Evolutionary conservation across 257 asterid species (phyloP), one percentile per base, ranked within the genome.

Genomic region (Forsythia suspensa): DNA sequence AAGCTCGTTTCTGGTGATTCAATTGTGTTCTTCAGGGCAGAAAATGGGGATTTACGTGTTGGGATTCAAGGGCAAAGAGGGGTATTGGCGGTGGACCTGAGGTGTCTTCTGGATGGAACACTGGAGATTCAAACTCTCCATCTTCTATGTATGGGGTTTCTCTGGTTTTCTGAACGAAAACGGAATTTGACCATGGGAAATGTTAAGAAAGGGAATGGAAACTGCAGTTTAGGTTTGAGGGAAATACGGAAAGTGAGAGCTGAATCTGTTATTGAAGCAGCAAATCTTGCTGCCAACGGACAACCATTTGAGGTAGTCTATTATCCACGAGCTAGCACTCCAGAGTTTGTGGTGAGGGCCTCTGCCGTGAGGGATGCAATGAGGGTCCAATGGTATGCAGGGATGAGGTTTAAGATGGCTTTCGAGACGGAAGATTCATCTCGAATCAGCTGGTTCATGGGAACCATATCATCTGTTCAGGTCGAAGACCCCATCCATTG

Each of bases 331-430:
- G 88, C 89, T 0, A 86, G 92, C 87, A 85, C 94, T 2, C 97
- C 97, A 15, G 97, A 92, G 86, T 92, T 92, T 73, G 94, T 91
- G 71, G 96, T 92, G 51, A 85, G 83, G 83, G 92, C 87, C 71
- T 76, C 90, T n/a, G 86, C 88, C 0, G 94, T 92, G 18, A 80
- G 82, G n/a, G 83, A 86, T 44, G 94, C 96, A 3, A 88, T 87
- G 92, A 86, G 90, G 74, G 83, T 89, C 11, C 93, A 82, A 38
- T 92, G 94, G 93, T 84, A 86, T 65, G 71, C 97, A 0, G 96
- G 96, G 79, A 91, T 89, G 96, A 87, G 95, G 88, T 92, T 92
- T 74, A 92, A 92, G 89, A 92, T 92, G 97, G 91, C 97, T 11
- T 92, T 92, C 4, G 97, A 92, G 89, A 92, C 96, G 0, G 97